Base-by-base conservation (phyloP, 345 rosid genomes). In the Iberis pinnata region DNA sequence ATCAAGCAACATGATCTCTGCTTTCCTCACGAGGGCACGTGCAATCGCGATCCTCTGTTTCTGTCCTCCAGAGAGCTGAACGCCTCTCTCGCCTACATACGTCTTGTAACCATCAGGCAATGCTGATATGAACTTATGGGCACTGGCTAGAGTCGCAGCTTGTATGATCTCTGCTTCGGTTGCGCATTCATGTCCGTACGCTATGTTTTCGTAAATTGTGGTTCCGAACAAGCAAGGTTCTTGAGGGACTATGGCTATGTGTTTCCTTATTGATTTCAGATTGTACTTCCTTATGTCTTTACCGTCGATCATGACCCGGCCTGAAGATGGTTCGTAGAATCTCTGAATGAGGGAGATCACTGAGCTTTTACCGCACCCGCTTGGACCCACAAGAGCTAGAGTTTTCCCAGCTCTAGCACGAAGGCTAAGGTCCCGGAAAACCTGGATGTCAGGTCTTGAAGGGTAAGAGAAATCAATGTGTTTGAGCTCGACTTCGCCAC, bases 341-440 rank as follows among this genome's bases (percentile, higher is more conserved):
- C 96, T 70, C 49, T 81, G 83, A 33, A 88, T 41, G 8, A 92
- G 88, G 24, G 98, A 70, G 56, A 92, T 75, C 48, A 88, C 93
- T 1, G 98, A 88, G 73, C 98, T 92, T 71, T 92, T 88, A 4
- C 98, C 98, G 8, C 96, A 92, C 4, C 98, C 98, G 63, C 98
- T 92, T 5, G 98, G 95, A 61, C 98, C 98, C 0, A 92, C 96
- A 7, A 92, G 95, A 26, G 98, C 98, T 33, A 92, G 89, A 52
- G 82, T 88, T 61, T 85, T 88, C 27, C 93, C 98, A 2, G 98
- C 88, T 61, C 96, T 74, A 20, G 93, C 96, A 5, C 93, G 82
- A 27, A 92, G 83, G 54, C 67, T 76, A 27, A 92, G 79, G 70
- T 92, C 98, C 5, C 78, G 86, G 77, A 92, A 88, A 16, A 92